Base-by-base conservation (phyloP, 495 filamentous ascomycete species). In the Hyaloscypha hepaticicola region DNA sequence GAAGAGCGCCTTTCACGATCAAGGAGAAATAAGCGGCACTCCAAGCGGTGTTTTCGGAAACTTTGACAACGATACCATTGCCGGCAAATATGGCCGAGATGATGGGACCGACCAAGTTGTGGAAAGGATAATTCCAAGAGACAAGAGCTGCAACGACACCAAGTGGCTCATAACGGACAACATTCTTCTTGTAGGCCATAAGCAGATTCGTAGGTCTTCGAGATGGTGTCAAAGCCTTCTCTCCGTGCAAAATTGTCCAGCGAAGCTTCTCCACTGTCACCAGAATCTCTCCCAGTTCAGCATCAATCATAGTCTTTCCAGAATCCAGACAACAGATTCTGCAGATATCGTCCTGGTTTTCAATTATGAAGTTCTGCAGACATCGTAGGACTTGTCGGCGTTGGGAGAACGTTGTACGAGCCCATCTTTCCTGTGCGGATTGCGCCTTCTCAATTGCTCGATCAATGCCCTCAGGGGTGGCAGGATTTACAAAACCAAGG, bases 61-160 rank as follows among this genome's bases (percentile, higher is more conserved):
- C 88, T 76, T 99, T 99, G 67, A 97, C 86, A 26, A 99, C 78
- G 66, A 99, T 85, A 38, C 84, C 91, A 73, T 97, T 97, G 41
- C 96, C 95, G n/a, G 92, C 83, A 75, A 97, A 97, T 49, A 98
- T 82, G 19, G 91, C 86, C 66, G 90, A 90, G 72, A 99, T 96
- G 55, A 97, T 84, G 0, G 95, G 95, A 2, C 89, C 90, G 48
- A 99, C 84, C 66, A 98, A 80, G 77, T 99, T 99, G 77, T 99
- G 95, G 75, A 97, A 96, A 52, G 93, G 84, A 70, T 80, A 99
- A 80, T 99, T 99, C 95, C 95, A 99, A 70, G 91, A 96, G 38
- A 98, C 91, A 53, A 91, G 87, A 19, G 96, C 95, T 21, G 91
- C 88, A 27, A 99, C 90, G 19, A 99, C 90, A 0, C 95, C 96